Percentiles rank a stretch among this genome's conserved stretches.
phyloP scores from a whole-genome alignment of 1,284 basidiomycete species.

The Ustilago xerochloae region DNA sequence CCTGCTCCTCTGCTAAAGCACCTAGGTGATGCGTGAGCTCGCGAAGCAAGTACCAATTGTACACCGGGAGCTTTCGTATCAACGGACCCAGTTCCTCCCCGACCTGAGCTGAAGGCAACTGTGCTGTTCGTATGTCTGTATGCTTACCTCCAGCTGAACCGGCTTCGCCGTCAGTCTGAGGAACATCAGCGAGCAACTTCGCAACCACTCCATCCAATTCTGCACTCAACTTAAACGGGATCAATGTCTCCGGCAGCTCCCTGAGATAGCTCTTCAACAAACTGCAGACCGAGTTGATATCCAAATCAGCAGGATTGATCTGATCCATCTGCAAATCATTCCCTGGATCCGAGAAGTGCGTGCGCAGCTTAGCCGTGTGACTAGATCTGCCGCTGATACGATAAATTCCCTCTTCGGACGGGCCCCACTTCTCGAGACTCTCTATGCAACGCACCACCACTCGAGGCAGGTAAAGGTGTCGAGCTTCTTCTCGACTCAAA shows the following conservation, averaged over 20 bases:
- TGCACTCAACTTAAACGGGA: slow-evolving; percentile 24
- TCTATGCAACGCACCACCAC: slow-evolving; percentile 63
- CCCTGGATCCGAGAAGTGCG: slow-evolving; percentile 44
- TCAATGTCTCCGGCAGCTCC: slow-evolving; percentile 58
- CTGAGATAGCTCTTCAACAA: slow-evolving; percentile 63
- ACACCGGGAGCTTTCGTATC: slow-evolving; percentile 43
- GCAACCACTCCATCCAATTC: slow-evolving; percentile 37
- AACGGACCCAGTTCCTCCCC: slow-evolving; percentile 26
- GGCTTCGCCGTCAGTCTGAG: background rate
- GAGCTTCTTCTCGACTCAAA: slow-evolving; percentile 42
- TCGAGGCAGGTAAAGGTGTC: slow-evolving; percentile 51
- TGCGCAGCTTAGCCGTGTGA: slow-evolving; percentile 59
- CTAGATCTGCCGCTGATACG: slow-evolving; percentile 62
- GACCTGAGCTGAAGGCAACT: slow-evolving; percentile 2
- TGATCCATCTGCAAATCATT: slow-evolving; percentile 54
- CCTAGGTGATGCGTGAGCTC: slow-evolving; percentile 59
- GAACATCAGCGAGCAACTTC: slow-evolving; percentile 8
- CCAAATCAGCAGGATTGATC: slow-evolving; percentile 62
- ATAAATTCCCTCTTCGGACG: slow-evolving; percentile 64
- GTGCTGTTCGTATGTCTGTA: slow-evolving; percentile 13
- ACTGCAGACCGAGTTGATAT: slow-evolving; percentile 66
- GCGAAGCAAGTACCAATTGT: slow-evolving; percentile 65
- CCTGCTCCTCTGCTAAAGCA: slow-evolving; percentile 30
- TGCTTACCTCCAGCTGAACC: slow-evolving; percentile 3
- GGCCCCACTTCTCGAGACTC: slow-evolving; percentile 60